These are phyloP conservation scores for Saccharomyces uvarum DNA, from an alignment of 1,139 yeast genomes.

Conservation along the genomic window DNA sequence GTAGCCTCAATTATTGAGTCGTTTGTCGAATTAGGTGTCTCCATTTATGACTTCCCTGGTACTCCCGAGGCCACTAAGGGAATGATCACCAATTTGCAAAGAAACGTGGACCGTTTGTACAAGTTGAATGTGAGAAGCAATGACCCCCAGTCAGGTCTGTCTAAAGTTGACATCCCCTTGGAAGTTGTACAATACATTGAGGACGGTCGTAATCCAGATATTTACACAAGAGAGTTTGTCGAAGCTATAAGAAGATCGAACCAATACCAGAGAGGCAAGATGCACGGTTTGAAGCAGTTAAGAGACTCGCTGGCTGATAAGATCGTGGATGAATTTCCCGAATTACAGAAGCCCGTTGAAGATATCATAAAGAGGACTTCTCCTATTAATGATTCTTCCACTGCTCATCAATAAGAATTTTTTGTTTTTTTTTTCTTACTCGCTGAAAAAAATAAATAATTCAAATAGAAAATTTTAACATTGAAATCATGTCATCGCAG, in stretches of 20 bases:
- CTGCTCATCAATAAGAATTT: background rate
- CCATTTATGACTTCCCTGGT: slow-evolving; percentile 89
- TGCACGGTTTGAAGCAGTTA: slow-evolving; percentile 50
- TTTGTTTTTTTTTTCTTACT: background rate
- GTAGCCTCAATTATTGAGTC: slow-evolving; percentile 72
- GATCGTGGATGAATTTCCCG: slow-evolving; percentile 71
- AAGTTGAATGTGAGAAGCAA: slow-evolving; percentile 30
- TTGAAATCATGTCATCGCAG: background rate
- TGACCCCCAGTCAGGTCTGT: slow-evolving; percentile 30
- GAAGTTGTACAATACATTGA: slow-evolving; percentile 82
- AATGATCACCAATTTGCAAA: slow-evolving; percentile 36
- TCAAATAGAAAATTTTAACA: background rate
- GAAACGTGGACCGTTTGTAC: slow-evolving; percentile 32
- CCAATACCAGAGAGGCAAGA: slow-evolving; percentile 80
- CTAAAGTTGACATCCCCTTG: slow-evolving; percentile 52
- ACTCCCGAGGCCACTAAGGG: slow-evolving; percentile 60
- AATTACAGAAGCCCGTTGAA: slow-evolving; percentile 47
- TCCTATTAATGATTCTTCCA: background rate
- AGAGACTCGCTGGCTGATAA: slow-evolving; percentile 62
- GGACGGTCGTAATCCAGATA: slow-evolving; percentile 94
- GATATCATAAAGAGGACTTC: slow-evolving; percentile 41
- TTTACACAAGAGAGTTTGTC: slow-evolving; percentile 90
- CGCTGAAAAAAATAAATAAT: background rate
- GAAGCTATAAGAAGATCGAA: slow-evolving; percentile 85
- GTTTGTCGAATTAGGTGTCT: slow-evolving; percentile 78